Base-by-base conservation (phyloP, 176 grass and related monocot species). In the Chloris gayana region DNA sequence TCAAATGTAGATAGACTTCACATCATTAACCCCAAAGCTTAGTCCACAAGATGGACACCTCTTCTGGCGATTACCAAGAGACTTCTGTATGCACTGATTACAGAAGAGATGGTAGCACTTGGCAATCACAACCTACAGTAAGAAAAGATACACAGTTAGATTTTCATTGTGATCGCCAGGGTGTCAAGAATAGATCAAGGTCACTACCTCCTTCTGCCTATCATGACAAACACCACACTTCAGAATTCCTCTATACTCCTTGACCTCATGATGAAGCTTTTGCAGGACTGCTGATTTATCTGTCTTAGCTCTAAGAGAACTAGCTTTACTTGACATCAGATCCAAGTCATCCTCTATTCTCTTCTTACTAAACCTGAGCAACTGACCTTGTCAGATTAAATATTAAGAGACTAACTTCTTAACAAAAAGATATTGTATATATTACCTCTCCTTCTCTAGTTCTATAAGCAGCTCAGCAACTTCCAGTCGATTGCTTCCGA, bases 31-130 rank as follows among this genome's bases (percentile, higher is more conserved):
- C 34, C 90, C 88, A 10, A 99, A 99, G 76, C 83, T 88, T 70
- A 73, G 81, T 30, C 86, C 80, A 70, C 92, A 99, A 27, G 90
- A 90, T 32, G 90, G 90, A 29, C 96, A 99, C 59, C 86, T 85
- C 30, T 83, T 79, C 37, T 99, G 92, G 37, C 92, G 84, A 45
- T 47, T 99, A 77, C 84, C 85, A 12, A 95, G 41, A 19, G 85
- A 69, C 67, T 89, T 99, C 64, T 90, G 86, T 80, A 99, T 42
- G 69, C 92, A 93, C 14, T 89, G 90, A 62, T 88, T 88, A 78
- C 90, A 91, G 82, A 95, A 99, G n/a, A 95, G 83, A 93, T 93
- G 92, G 72, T 99, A 93, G 73, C 90, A 99, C 79, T 99, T 99
- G 44, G 88, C 80, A 82, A 96, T 95, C 37, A 99, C 93, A 74